These are phyloP conservation scores for Morella rubra DNA, from an alignment of 306 rosid species.

Conservation along the genomic window DNA sequence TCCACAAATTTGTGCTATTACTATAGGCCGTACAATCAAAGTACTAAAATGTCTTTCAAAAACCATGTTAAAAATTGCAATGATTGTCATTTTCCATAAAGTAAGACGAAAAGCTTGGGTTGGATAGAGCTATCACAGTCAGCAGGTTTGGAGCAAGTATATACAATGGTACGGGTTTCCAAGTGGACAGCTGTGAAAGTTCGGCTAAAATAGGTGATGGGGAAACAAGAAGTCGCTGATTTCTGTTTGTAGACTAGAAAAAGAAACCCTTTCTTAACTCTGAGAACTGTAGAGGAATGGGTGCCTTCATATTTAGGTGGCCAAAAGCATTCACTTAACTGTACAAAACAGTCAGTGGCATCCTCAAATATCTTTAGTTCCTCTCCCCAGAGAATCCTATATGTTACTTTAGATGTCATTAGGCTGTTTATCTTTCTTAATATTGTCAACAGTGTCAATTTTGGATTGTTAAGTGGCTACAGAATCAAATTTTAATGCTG, in stretches of 20 bases:
- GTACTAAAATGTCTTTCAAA: neutral
- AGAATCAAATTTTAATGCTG: neutral
- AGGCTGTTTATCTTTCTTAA: too few species aligned
- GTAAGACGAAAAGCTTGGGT: neutral
- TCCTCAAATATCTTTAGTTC: slow-evolving; percentile 1
- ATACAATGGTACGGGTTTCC: neutral
- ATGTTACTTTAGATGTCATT: too few species aligned
- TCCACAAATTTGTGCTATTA: neutral
- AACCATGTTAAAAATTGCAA: neutral
- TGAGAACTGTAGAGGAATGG: neutral
- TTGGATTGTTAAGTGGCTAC: too few species aligned
- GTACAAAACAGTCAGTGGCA: neutral
- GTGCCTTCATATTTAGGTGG: neutral
- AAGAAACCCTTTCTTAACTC: neutral
- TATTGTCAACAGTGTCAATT: too few species aligned
- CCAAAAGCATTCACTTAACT: neutral
- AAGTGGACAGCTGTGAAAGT: neutral
- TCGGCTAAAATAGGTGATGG: neutral
- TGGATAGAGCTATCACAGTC: neutral
- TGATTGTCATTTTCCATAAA: neutral
- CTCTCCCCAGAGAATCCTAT: neutral
- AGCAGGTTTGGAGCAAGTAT: neutral
- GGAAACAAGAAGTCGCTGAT: neutral
- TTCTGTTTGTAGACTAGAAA: neutral
- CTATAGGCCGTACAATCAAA: neutral